Base-by-base conservation (phyloP, 2,329 filamentous ascomycete genomes). In the Exophiala viscosa region DNA sequence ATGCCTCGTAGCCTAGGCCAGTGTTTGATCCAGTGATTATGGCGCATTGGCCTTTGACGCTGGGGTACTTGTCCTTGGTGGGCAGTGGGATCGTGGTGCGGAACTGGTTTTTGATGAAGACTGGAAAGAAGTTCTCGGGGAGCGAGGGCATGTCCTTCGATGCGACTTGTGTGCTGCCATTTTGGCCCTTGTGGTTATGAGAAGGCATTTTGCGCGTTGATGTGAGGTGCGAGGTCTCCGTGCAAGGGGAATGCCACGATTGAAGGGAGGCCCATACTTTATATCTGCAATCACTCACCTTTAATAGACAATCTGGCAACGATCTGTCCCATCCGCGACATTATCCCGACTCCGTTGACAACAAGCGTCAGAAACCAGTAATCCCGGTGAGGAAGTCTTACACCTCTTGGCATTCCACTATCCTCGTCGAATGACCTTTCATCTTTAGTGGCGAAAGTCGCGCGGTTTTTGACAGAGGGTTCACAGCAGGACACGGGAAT, bases 1-100 rank as follows among this genome's bases (percentile, higher is more conserved):
- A 65, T 0, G 71, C 64, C 50, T 75, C 72, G 17, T 75, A 67
- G 0, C 79, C 78, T 0, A 81, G 64, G 0, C 78, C 78, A 0
- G 62, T 65, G 53, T 78, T 80, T 15, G 69, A 64, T 1, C 78
- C 78, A 0, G 77, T 79, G 13, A 81, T 66, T 33, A 80, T 73
- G 41, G 73, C 72, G 0, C 69, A 70, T 53, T 72, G 64, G 1
- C 68, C 65, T 1, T 63, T 58, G 10, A 75, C 58, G 33, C 65
- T 33, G 11, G 52, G 54, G 41, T 51, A 57, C 45, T 50, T 45
- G 13, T 46, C 50, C 32, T 56, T 57, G 13, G 45, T 36, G 5
- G 50, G 45, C 10, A 36, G 33, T 17, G 38, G 17, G 35, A 44
- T 44, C 31, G 5, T 48, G 34, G 55, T 52, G 33, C 50, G 38